phyloP scores from a whole-genome alignment of 108 stramenopile species.

The Pseudonitzschia delicatissima region DNA sequence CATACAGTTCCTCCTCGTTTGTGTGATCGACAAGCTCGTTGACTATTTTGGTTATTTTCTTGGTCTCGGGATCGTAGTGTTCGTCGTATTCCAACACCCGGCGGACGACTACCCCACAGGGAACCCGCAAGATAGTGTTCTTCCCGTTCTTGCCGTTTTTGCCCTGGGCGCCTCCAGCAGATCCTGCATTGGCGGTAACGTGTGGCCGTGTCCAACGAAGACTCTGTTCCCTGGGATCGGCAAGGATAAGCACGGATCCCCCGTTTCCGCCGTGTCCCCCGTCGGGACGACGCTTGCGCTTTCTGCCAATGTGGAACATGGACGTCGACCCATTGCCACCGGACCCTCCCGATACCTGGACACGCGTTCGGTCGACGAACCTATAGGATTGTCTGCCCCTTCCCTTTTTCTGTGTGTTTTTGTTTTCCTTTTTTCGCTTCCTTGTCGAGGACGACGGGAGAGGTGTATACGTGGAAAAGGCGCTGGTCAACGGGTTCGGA shows the following conservation, averaged over 20 bases:
- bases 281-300: slow-evolving; percentile 60
- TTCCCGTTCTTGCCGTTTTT: slow-evolving; percentile 65
- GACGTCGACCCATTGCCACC: slow-evolving; percentile 77
- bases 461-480: slow-evolving; percentile 1
- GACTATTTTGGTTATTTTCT: slow-evolving; percentile 20
- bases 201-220: slow-evolving; percentile 58
- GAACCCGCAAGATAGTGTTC: slow-evolving; percentile 71
- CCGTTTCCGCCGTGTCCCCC: slow-evolving; percentile 87
- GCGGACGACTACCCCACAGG: slow-evolving; percentile 81
- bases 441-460: neutral
- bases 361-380: slow-evolving; percentile 70
- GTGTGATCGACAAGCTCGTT: slow-evolving; percentile 24
- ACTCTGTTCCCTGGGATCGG: slow-evolving; percentile 60
- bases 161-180: slow-evolving; percentile 48
- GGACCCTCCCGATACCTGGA: slow-evolving; percentile 62
- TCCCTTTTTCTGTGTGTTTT: slow-evolving; percentile 32
- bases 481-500: too few species aligned
- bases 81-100: slow-evolving; percentile 70
- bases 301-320: slow-evolving; percentile 37
- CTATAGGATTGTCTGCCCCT: slow-evolving; percentile 41
- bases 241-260: slow-evolving; percentile 69
- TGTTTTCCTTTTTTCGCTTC: neutral
- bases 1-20: slow-evolving; percentile 18
- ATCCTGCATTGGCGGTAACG: slow-evolving; percentile 56
- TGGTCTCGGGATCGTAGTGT: slow-evolving; percentile 47